Conservation (phyloP, 2,329 filamentous ascomycete species). For the Gliomastix tumulicola region DNA sequence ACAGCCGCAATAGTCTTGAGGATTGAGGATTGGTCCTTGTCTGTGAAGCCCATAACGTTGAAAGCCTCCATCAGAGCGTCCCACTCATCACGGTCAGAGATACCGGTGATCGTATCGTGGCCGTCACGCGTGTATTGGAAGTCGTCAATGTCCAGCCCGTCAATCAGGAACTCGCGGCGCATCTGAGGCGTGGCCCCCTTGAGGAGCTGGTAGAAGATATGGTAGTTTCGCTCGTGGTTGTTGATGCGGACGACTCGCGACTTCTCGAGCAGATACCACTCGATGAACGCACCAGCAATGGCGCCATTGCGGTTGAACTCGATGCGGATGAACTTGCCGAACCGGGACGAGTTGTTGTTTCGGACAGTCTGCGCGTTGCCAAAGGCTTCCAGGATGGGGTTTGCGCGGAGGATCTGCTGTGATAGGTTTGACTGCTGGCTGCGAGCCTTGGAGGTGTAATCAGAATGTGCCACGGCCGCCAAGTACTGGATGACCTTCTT, state of each 20-base stretch:
- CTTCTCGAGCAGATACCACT: conserved; percentile 97
- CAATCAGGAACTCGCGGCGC: conserved; percentile 71
- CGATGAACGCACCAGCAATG: conserved; percentile 92
- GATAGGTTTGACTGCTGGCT: conserved; percentile 74
- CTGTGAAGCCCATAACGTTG: conserved; percentile 84
- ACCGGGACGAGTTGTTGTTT: conserved; percentile 97
- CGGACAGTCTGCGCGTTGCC: conserved; percentile 96
- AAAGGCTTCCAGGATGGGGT: conserved; percentile 95
- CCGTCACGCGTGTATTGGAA: conserved; percentile 90
- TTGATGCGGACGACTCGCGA: conserved; percentile 93
- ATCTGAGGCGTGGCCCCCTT: conserved; percentile 70
- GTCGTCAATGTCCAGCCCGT: conserved; percentile 69
- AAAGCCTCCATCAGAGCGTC: conserved; percentile 86
- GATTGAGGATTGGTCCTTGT: conserved; percentile 76
- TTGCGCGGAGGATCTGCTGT: conserved; percentile 91
- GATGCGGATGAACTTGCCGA: conserved; percentile 98
- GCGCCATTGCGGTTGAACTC: conserved; percentile 84
- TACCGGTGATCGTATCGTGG: conserved; percentile 83
- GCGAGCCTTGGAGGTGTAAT: conserved; percentile 60
- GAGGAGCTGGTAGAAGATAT: conserved; percentile 93
- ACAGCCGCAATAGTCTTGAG: conserved; percentile 85
- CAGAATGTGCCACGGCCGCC: conserved; percentile 83
- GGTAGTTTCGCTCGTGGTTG: conserved; percentile 85
- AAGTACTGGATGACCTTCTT: conserved; percentile 99
- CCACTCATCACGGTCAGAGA: conserved; percentile 91